A percentile compares a stretch with the other conserved stretches of the same genome.
phyloP scores from a whole-genome alignment of 225 moss, liverwort and hornwort genomes.

The Marchantia polymorpha region DNA sequence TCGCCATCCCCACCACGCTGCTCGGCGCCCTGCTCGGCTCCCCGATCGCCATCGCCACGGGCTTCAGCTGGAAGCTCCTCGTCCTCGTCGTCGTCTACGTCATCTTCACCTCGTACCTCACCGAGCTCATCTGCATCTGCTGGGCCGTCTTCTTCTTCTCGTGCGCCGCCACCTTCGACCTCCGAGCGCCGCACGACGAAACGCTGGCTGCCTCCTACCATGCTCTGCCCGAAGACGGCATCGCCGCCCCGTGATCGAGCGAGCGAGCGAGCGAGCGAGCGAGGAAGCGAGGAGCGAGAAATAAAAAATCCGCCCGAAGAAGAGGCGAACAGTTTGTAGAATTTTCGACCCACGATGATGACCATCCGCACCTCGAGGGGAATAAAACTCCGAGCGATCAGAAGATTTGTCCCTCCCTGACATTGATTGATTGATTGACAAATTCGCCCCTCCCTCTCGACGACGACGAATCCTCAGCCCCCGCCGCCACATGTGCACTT shows the following conservation, averaged over 20 bases:
- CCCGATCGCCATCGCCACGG: not conserved
- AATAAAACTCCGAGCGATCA: no score
- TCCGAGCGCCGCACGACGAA: not conserved
- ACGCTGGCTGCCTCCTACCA: not conserved
- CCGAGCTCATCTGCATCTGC: conserved; percentile 1
- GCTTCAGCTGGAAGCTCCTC: conserved; percentile 6
- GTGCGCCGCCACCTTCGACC: not conserved
- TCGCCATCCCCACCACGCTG: not conserved
- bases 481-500: no score
- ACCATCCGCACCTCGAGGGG: no score
- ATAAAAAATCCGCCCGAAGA: no score
- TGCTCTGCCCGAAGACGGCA: not conserved
- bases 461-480: no score
- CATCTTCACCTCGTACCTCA: conserved; percentile 11
- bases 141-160: conserved; percentile 16
- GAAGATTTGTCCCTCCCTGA: no score
- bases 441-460: no score
- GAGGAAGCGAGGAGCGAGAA: not conserved
- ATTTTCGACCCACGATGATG: no score
- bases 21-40: not conserved
- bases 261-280: not conserved
- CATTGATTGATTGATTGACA: no score
- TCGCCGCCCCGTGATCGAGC: not conserved
- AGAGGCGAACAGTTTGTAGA: no score
- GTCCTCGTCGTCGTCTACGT: not conserved